Base-by-base conservation (phyloP, 2,329 filamentous ascomycete species). In the Rhynchosporium secalis region DNA sequence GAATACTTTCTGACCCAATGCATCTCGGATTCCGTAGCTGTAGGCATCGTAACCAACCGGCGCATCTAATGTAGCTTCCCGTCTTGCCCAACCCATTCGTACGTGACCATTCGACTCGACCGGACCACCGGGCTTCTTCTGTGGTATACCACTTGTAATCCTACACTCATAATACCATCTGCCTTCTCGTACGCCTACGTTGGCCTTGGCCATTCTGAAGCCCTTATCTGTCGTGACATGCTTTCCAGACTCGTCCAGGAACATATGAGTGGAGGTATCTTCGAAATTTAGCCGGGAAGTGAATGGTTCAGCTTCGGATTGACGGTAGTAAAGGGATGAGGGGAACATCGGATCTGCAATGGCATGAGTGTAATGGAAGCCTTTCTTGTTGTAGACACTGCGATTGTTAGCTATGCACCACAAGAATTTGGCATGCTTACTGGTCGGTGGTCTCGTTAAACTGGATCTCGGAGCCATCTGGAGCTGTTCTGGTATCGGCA, bases 91-190 rank as follows among this genome's bases (percentile, higher is more conserved):
- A 3, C 96, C 96, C 73, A 98, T 85, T 7, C 95, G 89, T 29
- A 98, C 88, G 72, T 83, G 90, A 71, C 80, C 83, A 48, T 66
- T 68, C 72, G 59, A 62, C 10, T 58, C 49, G 26, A 66, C 64
- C 4, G 64, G 60, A 43, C 66, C 67, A 49, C 65, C 65, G 58
- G 62, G 61, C 62, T 68, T 71, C 49, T 67, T 63, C 56, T 76
- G 76, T 2, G 84, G 79, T 47, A 91, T 86, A 41, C 95, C 95
- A 67, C 87, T 86, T 9, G 93, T 88, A 59, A 99, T 86, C 72
- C 90, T 93, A 76, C 94, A 92, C 77, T 99, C 95, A 81, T 92
- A 99, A 76, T 96, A 99, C 81, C 91, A 92, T 38, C 90, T 85
- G 0, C 95, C 95, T 76, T 98, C 91, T 51, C 95, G 83, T 4